Conservation (phyloP, 192 early-diverging fungal species). For the Spizellomyces sp. region DNA sequence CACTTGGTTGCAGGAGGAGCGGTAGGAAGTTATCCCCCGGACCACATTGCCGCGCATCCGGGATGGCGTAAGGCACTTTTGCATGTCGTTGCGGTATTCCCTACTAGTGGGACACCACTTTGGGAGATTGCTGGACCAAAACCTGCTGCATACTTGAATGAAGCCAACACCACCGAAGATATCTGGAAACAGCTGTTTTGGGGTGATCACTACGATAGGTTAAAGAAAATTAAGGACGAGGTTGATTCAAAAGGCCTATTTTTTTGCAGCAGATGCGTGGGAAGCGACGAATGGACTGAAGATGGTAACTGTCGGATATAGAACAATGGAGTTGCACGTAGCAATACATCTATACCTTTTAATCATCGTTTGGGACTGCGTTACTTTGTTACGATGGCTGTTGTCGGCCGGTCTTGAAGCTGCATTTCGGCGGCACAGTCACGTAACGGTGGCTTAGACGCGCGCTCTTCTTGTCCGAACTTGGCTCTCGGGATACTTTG, state of each 20-base stretch:
- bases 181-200: conserved; percentile 50
- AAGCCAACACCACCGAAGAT: conserved; percentile 46
- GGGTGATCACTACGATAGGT: conserved; percentile 49
- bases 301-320: conserved; percentile 20
- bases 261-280: conserved; percentile 48
- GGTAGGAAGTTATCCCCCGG: not conserved
- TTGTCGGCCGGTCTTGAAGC: no score
- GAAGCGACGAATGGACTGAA: conserved; percentile 31
- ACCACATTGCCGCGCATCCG: conserved; percentile 25
- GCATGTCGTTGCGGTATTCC: conserved; percentile 5
- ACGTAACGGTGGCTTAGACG: no score
- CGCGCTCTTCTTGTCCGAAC: no score
- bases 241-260: conserved; percentile 49
- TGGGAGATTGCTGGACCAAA: no score
- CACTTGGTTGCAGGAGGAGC: conserved; percentile 16
- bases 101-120: conserved; percentile 2
- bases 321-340: no score
- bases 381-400: no score
- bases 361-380: no score
- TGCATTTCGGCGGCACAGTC: no score
- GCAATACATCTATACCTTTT: no score
- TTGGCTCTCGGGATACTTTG: no score
- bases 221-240: conserved; percentile 45
- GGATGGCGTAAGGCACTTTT: conserved; percentile 42
- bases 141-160: conserved; percentile 48